Evolutionary conservation across 116 monocot species (phyloP).

Genomic region (Phalaenopsis hybrid): DNA sequence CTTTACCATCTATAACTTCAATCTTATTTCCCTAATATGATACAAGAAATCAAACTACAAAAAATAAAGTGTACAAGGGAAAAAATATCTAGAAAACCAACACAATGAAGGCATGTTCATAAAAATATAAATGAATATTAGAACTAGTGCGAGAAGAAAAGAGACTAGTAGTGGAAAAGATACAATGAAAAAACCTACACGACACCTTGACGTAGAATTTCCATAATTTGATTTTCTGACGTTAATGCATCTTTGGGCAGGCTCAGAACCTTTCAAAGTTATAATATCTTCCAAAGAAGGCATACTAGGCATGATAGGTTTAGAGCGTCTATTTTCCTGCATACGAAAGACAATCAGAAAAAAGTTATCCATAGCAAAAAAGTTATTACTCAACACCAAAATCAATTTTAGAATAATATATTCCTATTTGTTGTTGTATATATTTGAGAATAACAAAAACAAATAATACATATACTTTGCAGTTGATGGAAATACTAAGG

Average conservation of each 20-base stretch:
- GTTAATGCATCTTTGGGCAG: constrained; percentile 12
- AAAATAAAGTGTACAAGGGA: neutral
- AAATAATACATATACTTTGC: neutral
- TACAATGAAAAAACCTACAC: constrained; percentile 24
- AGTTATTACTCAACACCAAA: neutral
- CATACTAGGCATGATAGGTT: neutral
- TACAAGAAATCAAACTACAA: neutral
- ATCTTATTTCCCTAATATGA: neutral
- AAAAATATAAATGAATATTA: neutral
- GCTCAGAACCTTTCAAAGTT: constrained; percentile 12
- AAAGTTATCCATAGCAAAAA: neutral
- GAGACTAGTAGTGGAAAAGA: neutral
- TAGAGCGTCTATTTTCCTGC: constrained; percentile 24
- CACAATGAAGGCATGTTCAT: neutral
- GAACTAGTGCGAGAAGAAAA: neutral
- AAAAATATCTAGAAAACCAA: neutral
- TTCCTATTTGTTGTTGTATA: neutral
- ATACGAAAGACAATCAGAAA: constrained; percentile 16
- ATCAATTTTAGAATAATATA: neutral
- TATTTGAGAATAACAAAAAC: neutral
- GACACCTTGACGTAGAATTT: constrained; percentile 22
- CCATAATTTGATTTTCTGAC: constrained; percentile 20
- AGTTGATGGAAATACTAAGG: neutral
- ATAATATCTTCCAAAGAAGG: constrained; percentile 37
- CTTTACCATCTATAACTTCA: neutral